These are phyloP conservation scores for Peronospora farinosa DNA, from an alignment of 352 stramenopile species.

Conservation along the genomic window DNA sequence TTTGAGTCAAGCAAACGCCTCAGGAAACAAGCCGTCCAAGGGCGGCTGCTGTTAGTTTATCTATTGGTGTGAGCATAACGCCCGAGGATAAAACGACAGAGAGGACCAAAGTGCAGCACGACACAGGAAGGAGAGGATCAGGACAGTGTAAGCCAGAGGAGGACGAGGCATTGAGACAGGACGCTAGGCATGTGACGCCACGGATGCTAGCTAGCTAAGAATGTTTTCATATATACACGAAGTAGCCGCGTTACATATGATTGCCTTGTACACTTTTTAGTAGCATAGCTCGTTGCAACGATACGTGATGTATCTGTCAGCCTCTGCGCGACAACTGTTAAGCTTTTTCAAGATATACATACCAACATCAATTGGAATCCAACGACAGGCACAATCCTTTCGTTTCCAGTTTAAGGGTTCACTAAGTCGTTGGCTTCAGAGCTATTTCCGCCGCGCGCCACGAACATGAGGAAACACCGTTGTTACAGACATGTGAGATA, in stretches of 20 bases:
- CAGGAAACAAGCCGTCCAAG: constrained; percentile 26
- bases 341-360: neutral
- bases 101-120: neutral
- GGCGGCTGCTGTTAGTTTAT: constrained; percentile 32
- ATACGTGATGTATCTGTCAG: too few species aligned
- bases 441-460: constrained; percentile 7
- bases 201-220: constrained; percentile 26
- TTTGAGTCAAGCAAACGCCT: constrained; percentile 24
- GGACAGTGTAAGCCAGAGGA: constrained; percentile 6
- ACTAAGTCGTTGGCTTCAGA: constrained; percentile 20
- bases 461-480: constrained; percentile 7
- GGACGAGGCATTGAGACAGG: constrained; percentile 6
- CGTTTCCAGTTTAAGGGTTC: constrained; percentile 27
- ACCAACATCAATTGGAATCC: constrained; percentile 5
- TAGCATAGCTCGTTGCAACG: neutral
- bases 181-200: constrained; percentile 10
- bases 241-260: constrained; percentile 9
- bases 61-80: constrained; percentile 2
- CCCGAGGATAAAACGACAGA: constrained; percentile 10
- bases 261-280: constrained; percentile 4
- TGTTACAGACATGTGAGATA: constrained; percentile 12
- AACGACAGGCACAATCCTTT: constrained; percentile 18
- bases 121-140: constrained; percentile 5
- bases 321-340: neutral
- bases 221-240: constrained; percentile 29